Percentiles rank a stretch among this genome's conserved stretches.
Evolutionary conservation across 2,329 filamentous ascomycete species (phyloP).

Genomic region (Monosporascus sp.): DNA sequence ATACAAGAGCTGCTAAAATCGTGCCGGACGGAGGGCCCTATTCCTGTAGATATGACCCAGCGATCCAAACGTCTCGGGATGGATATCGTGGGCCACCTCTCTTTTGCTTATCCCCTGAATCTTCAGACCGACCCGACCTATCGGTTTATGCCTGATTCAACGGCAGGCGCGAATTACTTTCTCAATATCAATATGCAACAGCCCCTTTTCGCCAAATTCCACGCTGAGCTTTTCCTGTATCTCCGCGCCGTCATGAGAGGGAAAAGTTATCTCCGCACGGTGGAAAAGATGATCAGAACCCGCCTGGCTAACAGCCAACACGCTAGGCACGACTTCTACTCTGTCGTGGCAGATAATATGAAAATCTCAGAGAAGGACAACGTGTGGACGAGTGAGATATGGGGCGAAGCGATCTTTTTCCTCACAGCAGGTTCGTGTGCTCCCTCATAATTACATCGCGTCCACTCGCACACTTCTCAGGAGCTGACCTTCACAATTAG

Average conservation of each 20-base stretch:
- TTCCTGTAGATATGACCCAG: background rate
- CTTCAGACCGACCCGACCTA: background rate
- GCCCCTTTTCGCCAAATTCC: too few relatives aligned
- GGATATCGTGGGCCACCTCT: conserved; percentile 4
- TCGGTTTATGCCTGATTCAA: background rate
- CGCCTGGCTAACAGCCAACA: too few relatives aligned
- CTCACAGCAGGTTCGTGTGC: too few relatives aligned
- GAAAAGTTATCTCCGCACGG: too few relatives aligned
- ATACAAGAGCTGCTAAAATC: background rate
- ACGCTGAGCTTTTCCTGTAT: too few relatives aligned
- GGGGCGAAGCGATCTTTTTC: too few relatives aligned
- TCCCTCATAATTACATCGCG: background rate
- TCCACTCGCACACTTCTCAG: background rate
- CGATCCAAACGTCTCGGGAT: conserved; percentile 1
- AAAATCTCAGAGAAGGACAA: too few relatives aligned
- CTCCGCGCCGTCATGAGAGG: too few relatives aligned
- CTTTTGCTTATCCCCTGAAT: conserved; percentile 1
- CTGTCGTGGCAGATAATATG: too few relatives aligned
- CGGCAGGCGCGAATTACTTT: background rate
- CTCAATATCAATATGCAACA: background rate
- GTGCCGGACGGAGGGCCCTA: background rate
- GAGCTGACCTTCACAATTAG: background rate
- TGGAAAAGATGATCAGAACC: too few relatives aligned
- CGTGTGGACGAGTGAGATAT: too few relatives aligned
- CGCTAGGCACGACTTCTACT: too few relatives aligned